A percentile compares a stretch with the other conserved stretches of the same genome.
Conservation (phyloP, 768 basidiomycete genomes). For the Pleurotus platypus region DNA sequence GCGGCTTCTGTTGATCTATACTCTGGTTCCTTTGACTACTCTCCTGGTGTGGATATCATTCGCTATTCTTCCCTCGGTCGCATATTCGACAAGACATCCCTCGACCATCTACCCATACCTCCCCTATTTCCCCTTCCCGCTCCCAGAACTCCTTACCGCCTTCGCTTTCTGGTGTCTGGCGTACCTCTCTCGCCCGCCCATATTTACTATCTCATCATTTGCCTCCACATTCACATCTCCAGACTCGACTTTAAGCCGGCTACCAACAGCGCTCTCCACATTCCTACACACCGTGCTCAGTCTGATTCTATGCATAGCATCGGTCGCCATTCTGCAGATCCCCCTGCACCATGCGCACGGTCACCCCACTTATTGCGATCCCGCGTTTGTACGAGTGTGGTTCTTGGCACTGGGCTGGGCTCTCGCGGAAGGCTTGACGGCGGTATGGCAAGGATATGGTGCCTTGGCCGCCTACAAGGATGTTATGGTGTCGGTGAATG, state of each 20-base stretch:
- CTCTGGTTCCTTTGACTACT: slow-evolving; percentile 54
- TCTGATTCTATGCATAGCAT: slow-evolving; percentile 42
- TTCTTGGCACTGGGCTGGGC: slow-evolving; percentile 79
- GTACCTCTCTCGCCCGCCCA: slow-evolving; percentile 47
- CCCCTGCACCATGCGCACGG: slow-evolving; percentile 31
- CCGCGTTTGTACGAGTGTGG: slow-evolving; percentile 67
- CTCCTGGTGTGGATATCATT: slow-evolving; percentile 46
- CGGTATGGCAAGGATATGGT: slow-evolving; percentile 69
- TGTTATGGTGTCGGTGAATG: slow-evolving; percentile 48
- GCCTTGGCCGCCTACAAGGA: slow-evolving; percentile 65
- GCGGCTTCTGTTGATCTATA: slow-evolving; percentile 51
- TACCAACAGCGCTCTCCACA: slow-evolving; percentile 1
- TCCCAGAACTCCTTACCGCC: slow-evolving; percentile 63
- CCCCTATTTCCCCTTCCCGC: slow-evolving; percentile 53
- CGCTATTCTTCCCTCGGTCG: slow-evolving; percentile 43
- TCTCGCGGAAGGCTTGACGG: slow-evolving; percentile 59
- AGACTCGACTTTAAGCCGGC: not conserved
- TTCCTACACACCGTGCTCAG: slow-evolving; percentile 36
- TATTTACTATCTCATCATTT: slow-evolving; percentile 35
- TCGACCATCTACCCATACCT: slow-evolving; percentile 34
- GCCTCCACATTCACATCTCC: slow-evolving; percentile 17
- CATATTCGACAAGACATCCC: slow-evolving; percentile 37
- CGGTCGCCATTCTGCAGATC: slow-evolving; percentile 41
- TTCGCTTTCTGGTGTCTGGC: slow-evolving; percentile 59
- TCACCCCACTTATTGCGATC: slow-evolving; percentile 50